A percentile compares a stretch with the other conserved stretches of the same genome.
Conservation (phyloP, 208 protist genomes). For the Borovskyia barvae region DNA sequence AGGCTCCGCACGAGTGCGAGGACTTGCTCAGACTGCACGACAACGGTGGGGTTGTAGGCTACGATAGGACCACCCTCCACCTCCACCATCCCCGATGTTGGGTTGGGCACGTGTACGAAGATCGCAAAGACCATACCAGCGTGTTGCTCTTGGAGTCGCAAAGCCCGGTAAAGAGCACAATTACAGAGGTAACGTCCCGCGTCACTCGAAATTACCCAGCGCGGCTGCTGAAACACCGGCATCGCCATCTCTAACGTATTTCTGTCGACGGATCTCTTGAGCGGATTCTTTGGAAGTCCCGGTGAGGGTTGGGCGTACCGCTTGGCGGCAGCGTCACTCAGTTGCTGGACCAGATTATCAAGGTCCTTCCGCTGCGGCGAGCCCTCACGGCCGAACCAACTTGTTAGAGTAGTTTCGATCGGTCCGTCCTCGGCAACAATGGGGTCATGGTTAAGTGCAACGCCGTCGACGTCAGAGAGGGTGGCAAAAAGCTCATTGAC, state of each 20-base stretch:
- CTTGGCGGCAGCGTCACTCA: conserved; percentile 15
- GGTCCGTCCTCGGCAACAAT: conserved; percentile 35
- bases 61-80: conserved; percentile 12
- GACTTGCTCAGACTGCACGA: conserved; percentile 23
- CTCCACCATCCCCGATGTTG: conserved; percentile 13
- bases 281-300: not conserved
- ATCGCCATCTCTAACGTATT: conserved; percentile 24
- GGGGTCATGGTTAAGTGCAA: conserved; percentile 39
- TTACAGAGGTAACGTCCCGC: conserved; percentile 79
- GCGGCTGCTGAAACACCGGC: conserved; percentile 30
- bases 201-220: conserved; percentile 50
- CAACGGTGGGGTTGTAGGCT: conserved; percentile 33
- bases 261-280: not conserved
- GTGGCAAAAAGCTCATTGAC: conserved; percentile 64
- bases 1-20: conserved; percentile 22
- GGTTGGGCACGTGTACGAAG: conserved; percentile 60
- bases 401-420: conserved; percentile 29
- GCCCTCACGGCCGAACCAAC: conserved; percentile 37
- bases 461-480: conserved; percentile 41
- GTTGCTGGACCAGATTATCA: conserved; percentile 15
- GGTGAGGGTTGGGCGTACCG: not conserved
- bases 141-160: conserved; percentile 52
- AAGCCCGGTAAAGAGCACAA: conserved; percentile 51
- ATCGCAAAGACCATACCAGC: conserved; percentile 24
- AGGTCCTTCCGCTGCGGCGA: conserved; percentile 27